phyloP scores from a whole-genome alignment of 1,284 basidiomycete genomes.

The Hortiboletus rubellus region DNA sequence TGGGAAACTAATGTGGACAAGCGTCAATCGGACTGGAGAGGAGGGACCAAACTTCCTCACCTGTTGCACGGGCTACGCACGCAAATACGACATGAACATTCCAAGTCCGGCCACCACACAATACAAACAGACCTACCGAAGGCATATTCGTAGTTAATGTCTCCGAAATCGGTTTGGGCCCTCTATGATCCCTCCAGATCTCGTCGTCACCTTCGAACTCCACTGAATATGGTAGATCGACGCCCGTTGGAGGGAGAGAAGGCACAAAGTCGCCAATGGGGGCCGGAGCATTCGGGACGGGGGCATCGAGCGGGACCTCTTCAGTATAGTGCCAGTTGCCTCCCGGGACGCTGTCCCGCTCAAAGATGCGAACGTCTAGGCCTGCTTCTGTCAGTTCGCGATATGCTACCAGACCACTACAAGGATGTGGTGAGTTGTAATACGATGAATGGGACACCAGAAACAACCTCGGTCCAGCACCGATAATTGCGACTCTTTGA shows the following conservation, averaged over 20 bases:
- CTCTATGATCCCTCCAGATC: conserved; percentile 9
- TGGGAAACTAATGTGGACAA: conserved; percentile 6
- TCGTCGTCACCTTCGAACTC: conserved; percentile 1
- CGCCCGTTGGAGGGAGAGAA: conserved; percentile 4
- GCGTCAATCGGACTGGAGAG: background rate
- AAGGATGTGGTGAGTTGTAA: background rate
- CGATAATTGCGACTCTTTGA: conserved; percentile 11
- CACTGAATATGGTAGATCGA: conserved; percentile 8
- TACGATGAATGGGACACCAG: background rate
- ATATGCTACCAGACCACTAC: conserved; percentile 13
- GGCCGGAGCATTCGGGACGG: background rate
- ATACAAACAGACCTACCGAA: conserved; percentile 6
- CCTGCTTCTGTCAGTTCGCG: conserved; percentile 12
- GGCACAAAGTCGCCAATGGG: conserved; percentile 9
- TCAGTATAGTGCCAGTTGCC: conserved; percentile 9
- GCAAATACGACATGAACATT: background rate
- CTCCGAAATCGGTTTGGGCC: conserved; percentile 15
- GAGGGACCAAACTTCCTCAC: background rate
- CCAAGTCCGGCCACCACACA: too few relatives aligned
- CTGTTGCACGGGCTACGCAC: conserved; percentile 6
- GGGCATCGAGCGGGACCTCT: background rate
- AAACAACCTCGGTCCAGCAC: conserved; percentile 11
- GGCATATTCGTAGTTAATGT: conserved; percentile 10
- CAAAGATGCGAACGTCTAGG: conserved; percentile 17
- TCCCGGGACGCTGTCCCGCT: conserved; percentile 13